Base-by-base conservation (phyloP, 73 alveolate genomes). In the Effrenium voratum region DNA sequence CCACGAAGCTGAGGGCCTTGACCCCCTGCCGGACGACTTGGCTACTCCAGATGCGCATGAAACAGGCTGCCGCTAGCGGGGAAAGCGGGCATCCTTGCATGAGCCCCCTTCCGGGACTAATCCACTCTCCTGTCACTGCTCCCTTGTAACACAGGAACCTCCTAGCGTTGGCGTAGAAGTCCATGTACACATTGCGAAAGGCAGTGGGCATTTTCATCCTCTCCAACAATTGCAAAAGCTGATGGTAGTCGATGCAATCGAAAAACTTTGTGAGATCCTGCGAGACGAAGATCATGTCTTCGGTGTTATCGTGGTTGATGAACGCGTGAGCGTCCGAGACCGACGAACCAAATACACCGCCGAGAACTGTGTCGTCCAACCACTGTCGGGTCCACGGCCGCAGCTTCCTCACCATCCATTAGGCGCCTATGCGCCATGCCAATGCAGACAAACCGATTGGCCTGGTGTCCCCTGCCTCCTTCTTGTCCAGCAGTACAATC, bases 401-500 rank as follows among this genome's bases (percentile, higher is more conserved):
- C 1, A 73, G 38, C 36, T 34, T 26, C n/a, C 84, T 47, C 2
- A 73, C 49, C 36, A 41, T 73, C 55, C 36, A 34, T 2, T 40
- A 19, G n/a, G 50, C 50, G 38, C 47, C 84, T 19, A 34, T 36
- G 52, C 84, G 47, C 84, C 84, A 73, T 0, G 84, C 84, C n/a
- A 73, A 47, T n/a, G 84, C 30, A 0, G 84, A 34, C 46, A 73
- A 13, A 50, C 84, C 84, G 26, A 38, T 10, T 5, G 84, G 84
- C 55, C 84, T 32, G 38, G 83, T 72, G 83, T 72, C 83, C 49
- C 83, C 83, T n/a, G 45, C 49, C 40, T 72, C 83, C 28, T 44
- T 34, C 49, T 72, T 72, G 49, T 72, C 83, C 16, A 72, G 16
- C 34, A 72, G 83, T 28, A 72, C 83, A 72, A 72, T 28, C 13